These are phyloP conservation scores for Pinguiococcus pyrenoidosus DNA, from an alignment of 108 stramenopile genomes.

Conservation along the genomic window DNA sequence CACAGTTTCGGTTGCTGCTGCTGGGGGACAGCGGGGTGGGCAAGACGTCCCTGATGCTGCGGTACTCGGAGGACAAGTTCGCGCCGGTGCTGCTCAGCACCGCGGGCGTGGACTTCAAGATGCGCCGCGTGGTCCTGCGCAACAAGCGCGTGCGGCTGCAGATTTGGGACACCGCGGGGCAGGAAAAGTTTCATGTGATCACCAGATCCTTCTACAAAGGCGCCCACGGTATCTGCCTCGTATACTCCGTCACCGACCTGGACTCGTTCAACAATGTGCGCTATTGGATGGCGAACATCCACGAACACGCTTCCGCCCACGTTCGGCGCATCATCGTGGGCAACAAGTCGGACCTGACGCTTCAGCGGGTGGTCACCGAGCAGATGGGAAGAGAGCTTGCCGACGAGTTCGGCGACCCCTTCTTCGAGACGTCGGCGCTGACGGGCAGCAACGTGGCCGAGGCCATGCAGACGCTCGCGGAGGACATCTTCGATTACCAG, in stretches of 20 bases:
- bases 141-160: constrained; percentile 23
- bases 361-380: constrained; percentile 3
- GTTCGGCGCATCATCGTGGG: constrained; percentile 29
- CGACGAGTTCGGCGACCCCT: constrained; percentile 78
- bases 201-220: constrained; percentile 33
- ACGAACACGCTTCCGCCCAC: constrained; percentile 23
- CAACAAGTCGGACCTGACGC: constrained; percentile 38
- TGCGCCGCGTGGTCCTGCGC: constrained; percentile 17
- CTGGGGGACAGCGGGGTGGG: constrained; percentile 35
- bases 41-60: constrained; percentile 38
- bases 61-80: constrained; percentile 39
- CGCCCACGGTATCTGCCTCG: constrained; percentile 36
- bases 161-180: constrained; percentile 40
- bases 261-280: constrained; percentile 35
- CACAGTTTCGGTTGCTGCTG: no score
- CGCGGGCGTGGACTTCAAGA: constrained; percentile 36
- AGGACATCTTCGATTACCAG: constrained; percentile 25
- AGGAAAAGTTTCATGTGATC: constrained; percentile 37
- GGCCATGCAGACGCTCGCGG: constrained; percentile 70
- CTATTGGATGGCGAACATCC: constrained; percentile 42
- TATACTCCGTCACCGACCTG: constrained; percentile 35
- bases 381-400: constrained; percentile 53
- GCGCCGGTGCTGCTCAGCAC: constrained; percentile 25
- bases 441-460: constrained; percentile 78
- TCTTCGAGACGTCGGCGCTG: constrained; percentile 90